A percentile compares a stretch with the other conserved stretches of the same genome.
These are phyloP conservation scores for Gracilaria vermiculophylla DNA, from an alignment of 23 red algal species.

Conservation along the genomic window DNA sequence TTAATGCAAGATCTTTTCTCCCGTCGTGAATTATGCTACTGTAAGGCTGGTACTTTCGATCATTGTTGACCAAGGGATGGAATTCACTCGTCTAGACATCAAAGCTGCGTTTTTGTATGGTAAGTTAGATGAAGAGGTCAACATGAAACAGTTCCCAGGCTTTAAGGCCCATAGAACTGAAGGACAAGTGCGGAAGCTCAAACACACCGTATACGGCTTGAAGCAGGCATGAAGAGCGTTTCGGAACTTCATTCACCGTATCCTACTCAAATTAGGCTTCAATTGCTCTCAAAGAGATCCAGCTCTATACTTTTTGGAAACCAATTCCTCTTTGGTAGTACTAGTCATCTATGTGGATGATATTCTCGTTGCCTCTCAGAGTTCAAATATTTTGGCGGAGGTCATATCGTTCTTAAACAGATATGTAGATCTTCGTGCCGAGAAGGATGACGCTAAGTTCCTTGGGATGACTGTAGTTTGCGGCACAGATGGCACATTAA, in stretches of 20 bases:
- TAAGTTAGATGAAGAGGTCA: background rate
- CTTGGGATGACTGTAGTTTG: background rate
- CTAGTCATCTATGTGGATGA: conserved; percentile 35
- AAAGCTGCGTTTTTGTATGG: conserved; percentile 31
- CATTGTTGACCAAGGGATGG: background rate
- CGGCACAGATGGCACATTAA: background rate
- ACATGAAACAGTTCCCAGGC: conserved; percentile 17
- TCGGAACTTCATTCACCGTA: background rate
- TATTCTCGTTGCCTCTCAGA: background rate
- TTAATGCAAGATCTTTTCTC: conserved; percentile 28
- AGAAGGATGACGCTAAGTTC: conserved; percentile 27
- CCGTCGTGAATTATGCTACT: conserved; percentile 27
- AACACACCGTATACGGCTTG: conserved; percentile 17
- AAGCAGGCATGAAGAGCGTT: conserved; percentile 33
- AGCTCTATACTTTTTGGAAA: background rate
- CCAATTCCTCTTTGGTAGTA: background rate
- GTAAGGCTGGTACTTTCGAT: background rate
- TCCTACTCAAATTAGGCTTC: background rate
- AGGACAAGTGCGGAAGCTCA: background rate
- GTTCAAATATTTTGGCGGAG: background rate
- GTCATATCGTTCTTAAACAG: background rate
- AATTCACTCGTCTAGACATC: conserved; percentile 28
- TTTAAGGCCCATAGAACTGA: background rate
- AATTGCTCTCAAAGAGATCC: conserved; percentile 13
- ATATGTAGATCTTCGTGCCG: background rate